Conservation (phyloP, 2,329 filamentous ascomycete species). For the Ceratocystis papillata region DNA sequence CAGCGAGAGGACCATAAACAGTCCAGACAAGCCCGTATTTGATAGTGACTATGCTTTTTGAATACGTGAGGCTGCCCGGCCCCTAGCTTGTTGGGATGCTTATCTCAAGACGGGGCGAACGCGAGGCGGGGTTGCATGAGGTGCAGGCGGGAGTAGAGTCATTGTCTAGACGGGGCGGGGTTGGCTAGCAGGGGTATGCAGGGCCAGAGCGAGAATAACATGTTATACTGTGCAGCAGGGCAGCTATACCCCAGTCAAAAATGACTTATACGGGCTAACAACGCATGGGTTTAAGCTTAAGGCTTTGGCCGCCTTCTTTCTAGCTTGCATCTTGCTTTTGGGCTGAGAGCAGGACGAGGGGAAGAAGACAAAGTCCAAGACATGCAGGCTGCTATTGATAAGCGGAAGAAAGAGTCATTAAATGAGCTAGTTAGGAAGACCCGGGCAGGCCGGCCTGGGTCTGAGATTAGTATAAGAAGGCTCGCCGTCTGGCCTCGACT, state of each 20-base stretch:
- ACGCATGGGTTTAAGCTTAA: constrained; percentile 10
- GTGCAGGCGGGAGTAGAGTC: background rate
- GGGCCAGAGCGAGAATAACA: background rate
- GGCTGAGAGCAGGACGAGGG: background rate
- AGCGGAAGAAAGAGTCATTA: background rate
- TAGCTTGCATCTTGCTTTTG: background rate
- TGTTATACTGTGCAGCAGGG: background rate
- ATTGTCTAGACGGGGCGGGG: background rate
- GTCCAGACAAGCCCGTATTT: background rate
- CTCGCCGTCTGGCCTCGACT: background rate
- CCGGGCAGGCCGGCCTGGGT: background rate
- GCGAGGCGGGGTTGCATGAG: background rate
- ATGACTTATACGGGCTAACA: background rate
- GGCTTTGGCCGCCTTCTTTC: constrained; percentile 3
- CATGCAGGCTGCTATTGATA: background rate
- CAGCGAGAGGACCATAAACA: background rate
- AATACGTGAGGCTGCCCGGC: background rate
- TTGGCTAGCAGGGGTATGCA: constrained; percentile 8
- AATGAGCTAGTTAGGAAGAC: too few relatives aligned
- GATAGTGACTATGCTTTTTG: background rate
- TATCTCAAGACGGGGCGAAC: constrained; percentile 8
- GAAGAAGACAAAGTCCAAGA: background rate
- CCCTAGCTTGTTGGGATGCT: background rate
- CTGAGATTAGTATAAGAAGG: background rate
- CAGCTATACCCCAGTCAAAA: constrained; percentile 1